These are phyloP conservation scores for Caloboletus inedulis DNA, from an alignment of 1,284 basidiomycete species.

Conservation along the genomic window DNA sequence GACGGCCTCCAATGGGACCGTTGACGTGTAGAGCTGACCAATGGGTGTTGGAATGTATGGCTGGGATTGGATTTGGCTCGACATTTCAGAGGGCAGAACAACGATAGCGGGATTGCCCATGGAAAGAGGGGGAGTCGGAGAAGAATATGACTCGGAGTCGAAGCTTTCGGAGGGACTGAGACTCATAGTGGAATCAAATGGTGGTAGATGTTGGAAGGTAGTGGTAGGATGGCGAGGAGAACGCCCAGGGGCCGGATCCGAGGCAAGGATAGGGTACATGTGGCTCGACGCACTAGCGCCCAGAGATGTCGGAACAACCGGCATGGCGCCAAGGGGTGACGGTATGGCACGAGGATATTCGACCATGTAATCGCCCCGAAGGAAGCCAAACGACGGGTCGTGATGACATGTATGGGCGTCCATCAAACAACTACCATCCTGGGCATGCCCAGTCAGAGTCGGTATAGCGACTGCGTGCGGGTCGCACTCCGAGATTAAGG, in stretches of 20 bases:
- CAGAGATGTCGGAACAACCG: slow-evolving; percentile 3
- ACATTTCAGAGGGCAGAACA: not conserved
- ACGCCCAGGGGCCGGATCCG: not conserved
- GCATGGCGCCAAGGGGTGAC: slow-evolving; percentile 1
- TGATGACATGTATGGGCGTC: slow-evolving; percentile 1
- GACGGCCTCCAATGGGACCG: slow-evolving; percentile 10
- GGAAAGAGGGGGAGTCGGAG: not conserved
- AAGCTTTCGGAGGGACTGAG: not conserved
- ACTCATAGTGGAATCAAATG: not conserved
- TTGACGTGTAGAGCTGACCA: not conserved
- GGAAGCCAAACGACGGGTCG: not conserved
- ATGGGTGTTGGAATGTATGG: not conserved
- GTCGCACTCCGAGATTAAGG: not conserved
- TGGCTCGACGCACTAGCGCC: not conserved
- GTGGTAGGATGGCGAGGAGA: not conserved
- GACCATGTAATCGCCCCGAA: not conserved
- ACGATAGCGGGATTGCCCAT: not conserved
- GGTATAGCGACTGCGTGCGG: slow-evolving; percentile 7
- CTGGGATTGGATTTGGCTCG: not conserved
- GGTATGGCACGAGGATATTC: not conserved
- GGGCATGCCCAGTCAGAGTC: not conserved
- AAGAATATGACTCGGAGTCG: not conserved
- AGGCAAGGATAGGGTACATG: not conserved
- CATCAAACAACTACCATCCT: not conserved
- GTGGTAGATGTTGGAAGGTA: not conserved